Percentiles rank a stretch among this genome's conserved stretches.
phyloP scores from a whole-genome alignment of 495 filamentous ascomycete species.

The Lasiosphaeria miniovina region DNA sequence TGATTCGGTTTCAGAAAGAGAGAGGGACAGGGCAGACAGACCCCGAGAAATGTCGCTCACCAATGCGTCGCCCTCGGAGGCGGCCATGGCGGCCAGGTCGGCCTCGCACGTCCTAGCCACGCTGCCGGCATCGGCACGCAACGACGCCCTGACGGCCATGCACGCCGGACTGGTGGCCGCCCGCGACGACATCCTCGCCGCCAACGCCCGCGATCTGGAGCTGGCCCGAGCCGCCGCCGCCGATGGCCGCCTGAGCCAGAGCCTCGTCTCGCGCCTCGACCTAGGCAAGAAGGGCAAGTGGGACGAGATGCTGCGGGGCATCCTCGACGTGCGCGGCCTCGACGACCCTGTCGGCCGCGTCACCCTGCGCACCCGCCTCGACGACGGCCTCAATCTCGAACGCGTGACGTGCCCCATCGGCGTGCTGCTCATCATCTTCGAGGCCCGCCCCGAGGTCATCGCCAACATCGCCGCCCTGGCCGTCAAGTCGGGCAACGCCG shows the following conservation, averaged over 20 bases:
- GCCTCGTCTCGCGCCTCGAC: conserved; percentile 88
- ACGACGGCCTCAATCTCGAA: conserved; percentile 80
- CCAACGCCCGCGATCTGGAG: conserved; percentile 79
- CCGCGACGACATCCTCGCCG: conserved; percentile 72
- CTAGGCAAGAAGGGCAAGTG: conserved; percentile 83
- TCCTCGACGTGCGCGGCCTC: conserved; percentile 81
- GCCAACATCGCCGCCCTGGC: conserved; percentile 97
- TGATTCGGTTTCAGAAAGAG: too few relatives aligned
- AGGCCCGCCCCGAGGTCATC: conserved; percentile 96
- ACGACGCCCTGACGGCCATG: conserved; percentile 80
- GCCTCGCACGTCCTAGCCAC: conserved; percentile 69
- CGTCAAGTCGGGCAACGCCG: conserved; percentile 95
- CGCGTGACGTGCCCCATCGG: conserved; percentile 91
- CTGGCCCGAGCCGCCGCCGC: conserved; percentile 68
- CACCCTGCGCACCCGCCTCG: conserved; percentile 79
- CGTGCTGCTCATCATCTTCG: conserved; percentile 94
- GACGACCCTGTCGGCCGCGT: conserved; percentile 90
- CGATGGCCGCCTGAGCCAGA: conserved; percentile 72
- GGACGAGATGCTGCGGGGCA: conserved; percentile 96
- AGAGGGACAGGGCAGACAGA: neutral
- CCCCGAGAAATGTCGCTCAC: conserved; percentile 69
- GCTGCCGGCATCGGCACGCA: conserved; percentile 62
- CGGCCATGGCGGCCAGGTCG: conserved; percentile 65
- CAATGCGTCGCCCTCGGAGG: conserved; percentile 62
- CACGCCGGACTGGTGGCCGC: conserved; percentile 66